A percentile compares a stretch with the other conserved stretches of the same genome.
Conservation (phyloP, 108 stramenopile species). For the Ochromonas danica region DNA sequence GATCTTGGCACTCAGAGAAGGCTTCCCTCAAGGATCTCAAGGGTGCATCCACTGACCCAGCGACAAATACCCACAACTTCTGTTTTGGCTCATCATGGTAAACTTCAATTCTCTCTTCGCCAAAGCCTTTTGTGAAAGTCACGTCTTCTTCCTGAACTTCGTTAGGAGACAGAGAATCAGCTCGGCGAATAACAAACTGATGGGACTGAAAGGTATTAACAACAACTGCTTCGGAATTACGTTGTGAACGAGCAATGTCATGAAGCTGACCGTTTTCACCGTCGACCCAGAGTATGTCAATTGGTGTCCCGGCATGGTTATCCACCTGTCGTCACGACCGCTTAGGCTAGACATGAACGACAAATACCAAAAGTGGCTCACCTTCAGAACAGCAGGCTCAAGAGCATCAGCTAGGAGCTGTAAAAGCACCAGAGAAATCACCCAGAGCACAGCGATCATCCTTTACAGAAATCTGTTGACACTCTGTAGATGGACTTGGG, state of each 20-base stretch:
- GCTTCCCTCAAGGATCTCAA: too few species aligned
- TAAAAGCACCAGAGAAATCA: constrained; percentile 16
- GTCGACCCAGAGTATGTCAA: constrained; percentile 26
- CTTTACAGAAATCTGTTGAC: constrained; percentile 16
- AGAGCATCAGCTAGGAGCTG: constrained; percentile 13
- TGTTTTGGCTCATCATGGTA: neutral
- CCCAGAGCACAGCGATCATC: constrained; percentile 13
- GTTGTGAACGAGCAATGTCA: neutral
- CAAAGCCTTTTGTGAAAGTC: constrained; percentile 14
- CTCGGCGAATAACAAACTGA: neutral
- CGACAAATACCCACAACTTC: neutral
- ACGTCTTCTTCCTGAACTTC: neutral
- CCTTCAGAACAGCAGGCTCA: constrained; percentile 13
- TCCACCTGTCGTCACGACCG: too few species aligned
- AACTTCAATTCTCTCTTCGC: neutral
- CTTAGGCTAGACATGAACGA: too few species aligned
- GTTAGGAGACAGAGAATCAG: too few species aligned
- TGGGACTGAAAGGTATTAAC: constrained; percentile 6
- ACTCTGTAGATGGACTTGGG: constrained; percentile 14
- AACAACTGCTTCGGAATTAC: neutral
- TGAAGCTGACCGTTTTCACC: neutral
- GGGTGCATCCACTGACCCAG: too few species aligned
- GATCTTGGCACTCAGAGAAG: neutral
- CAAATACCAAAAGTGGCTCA: too few species aligned
- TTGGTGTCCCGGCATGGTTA: constrained; percentile 18